Evolutionary conservation across 768 basidiomycete genomes (phyloP), one percentile per base, ranked within the genome.

Genomic region (Hysterangium stoloniferum): DNA sequence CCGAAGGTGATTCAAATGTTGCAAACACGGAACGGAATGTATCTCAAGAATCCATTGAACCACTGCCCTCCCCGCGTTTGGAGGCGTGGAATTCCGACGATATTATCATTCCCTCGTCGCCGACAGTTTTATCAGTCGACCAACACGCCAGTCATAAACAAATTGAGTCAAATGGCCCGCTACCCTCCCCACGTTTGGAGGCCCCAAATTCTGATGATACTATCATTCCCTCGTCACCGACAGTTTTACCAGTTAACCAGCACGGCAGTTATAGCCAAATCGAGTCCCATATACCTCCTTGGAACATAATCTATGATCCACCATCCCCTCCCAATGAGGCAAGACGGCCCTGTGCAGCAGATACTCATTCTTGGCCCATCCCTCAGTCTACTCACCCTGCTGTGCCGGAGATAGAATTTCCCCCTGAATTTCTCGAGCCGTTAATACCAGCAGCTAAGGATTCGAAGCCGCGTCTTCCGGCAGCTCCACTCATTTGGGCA

Each of bases 401-500:
- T 44, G 22, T 31, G 2, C 3, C 27, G 34, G 19, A 5, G 17
- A 11, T 40, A 25, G 13, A 51, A 41, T 51, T 41, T 27, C 49
- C 49, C 9, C 42, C 27, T 22, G 44, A 37, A 12, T 45, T 55
- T 5, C 48, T 37, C 17, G 62, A 64, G 32, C 50, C 53, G n/a
- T 42, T 51, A 12, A 28, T 62, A 20, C 24, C 43, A 28, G 15
- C 36, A 25, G 35, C 12, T 42, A 8, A n/a, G 28, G 12, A 34
- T 20, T 36, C 41, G 9, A 69, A 64, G 45, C 62, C 59, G 15
- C 55, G 37, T 11, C 49, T 70, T 27, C 59, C 62, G 6, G 53
- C 36, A 38, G 8, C 22, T 19, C 75, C 74, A 2, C 67, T 55
- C 4, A 69, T 76, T 24, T 76, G 74, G 74, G 72, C 74, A 4